Evolutionary conservation across 345 rosid genomes (phyloP), one percentile per base, ranked within the genome.

Genomic region (Camelina hispida): DNA sequence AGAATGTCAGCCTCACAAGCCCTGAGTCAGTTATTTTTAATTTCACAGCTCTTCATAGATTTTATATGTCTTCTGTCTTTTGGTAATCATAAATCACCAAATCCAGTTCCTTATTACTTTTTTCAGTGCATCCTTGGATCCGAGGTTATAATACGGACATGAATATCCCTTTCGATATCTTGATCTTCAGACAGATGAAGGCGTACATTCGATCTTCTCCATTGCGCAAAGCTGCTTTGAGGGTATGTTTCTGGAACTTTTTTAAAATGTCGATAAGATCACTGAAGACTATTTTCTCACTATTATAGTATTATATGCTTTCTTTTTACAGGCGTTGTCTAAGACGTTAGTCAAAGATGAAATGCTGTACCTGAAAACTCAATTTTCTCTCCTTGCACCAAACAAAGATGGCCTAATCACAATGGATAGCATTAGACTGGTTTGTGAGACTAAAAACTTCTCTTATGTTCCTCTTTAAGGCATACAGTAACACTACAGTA

Each of bases 1-100:
- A 83, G 98, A 77, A 87, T 90, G 90, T 81, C 97, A 64, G 97
- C 98, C 57, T 91, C 93, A 67, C 97, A 94, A 83, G 98, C 97
- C 55, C 75, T 94, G 65, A 67, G 98, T 94, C 66, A 82, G 97
- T 87, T 69, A 62, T 56, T 78, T 2, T 12, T 14, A 69, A 54
- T 47, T 64, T 78, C 66, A 69, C 63, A 47, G 14, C 25, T 77
- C 78, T 61, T 63, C 42, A 73, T 37, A 69, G 62, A 52, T 64
- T 64, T 71, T 6, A 20, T 6, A 20, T 56, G 52, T 62, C 7
- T 54, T 38, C 22, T 56, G 28, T 71, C 72, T 71, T 57, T 57
- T 71, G 40, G 42, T 65, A 30, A 62, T 78, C 56, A 50, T 46
- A 20, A 76, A n/a, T 77, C 52, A 70, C 51, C 59, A 54, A 61